Conservation (phyloP, 2,329 filamentous ascomycete species). For the Fusarium tupiense region DNA sequence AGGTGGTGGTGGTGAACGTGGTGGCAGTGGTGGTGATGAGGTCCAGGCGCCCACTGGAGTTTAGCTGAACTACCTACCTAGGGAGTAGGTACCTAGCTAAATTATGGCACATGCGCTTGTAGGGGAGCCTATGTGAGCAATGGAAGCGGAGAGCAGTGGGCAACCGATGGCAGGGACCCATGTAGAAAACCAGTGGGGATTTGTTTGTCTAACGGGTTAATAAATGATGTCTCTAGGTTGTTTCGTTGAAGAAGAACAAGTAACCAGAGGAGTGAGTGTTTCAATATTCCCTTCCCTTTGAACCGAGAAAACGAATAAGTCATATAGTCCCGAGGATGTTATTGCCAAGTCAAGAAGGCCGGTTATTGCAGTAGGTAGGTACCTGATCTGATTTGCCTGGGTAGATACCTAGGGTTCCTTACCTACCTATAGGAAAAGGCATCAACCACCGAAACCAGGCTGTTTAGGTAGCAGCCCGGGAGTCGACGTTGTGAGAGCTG, state of each 20-base stretch:
- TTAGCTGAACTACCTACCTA: conserved; percentile 4
- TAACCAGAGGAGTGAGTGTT: not conserved
- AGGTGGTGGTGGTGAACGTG: conserved; percentile 16
- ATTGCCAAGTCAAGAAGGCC: not conserved
- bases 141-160: not conserved
- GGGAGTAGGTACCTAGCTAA: not conserved
- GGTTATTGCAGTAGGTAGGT: not conserved
- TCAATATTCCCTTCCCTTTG: not conserved
- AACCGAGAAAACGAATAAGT: not conserved
- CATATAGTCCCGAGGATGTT: too few relatives aligned
- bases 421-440: not conserved
- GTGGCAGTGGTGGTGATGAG: conserved; percentile 18
- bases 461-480: not conserved
- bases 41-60: conserved; percentile 26
- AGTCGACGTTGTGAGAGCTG: conserved; percentile 10
- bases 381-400: not conserved
- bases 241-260: not conserved
- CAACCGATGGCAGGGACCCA: not conserved
- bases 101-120: conserved; percentile 10
- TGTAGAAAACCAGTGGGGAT: conserved; percentile 13
- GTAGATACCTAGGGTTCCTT: not conserved
- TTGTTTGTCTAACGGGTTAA: conserved; percentile 1
- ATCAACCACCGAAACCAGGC: not conserved
- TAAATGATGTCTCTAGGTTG: not conserved
- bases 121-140: not conserved